phyloP scores from a whole-genome alignment of 176 grass and related monocot genomes.

The Aegilops tauschii region DNA sequence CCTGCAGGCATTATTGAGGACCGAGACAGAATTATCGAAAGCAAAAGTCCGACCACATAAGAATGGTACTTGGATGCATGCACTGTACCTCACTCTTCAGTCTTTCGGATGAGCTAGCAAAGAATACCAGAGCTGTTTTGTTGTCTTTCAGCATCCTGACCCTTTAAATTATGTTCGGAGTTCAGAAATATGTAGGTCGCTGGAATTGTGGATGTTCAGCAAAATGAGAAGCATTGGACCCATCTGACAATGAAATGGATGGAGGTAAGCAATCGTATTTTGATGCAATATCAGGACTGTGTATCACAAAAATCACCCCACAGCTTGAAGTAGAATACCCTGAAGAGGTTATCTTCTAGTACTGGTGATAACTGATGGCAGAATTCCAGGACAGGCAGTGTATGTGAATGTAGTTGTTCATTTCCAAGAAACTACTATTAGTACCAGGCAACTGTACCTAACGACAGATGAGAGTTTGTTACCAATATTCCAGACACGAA shows the following conservation, averaged over 20 bases:
- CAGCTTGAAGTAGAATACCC: background rate
- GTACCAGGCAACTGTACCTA: background rate
- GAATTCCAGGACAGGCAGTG: background rate
- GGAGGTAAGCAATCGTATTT: background rate
- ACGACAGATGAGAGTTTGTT: background rate
- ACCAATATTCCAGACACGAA: conserved; percentile 65
- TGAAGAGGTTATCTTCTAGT: background rate
- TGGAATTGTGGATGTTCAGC: background rate
- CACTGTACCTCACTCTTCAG: background rate
- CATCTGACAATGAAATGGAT: background rate
- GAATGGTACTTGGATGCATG: background rate
- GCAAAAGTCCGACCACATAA: background rate
- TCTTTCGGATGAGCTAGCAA: background rate
- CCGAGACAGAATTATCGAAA: background rate
- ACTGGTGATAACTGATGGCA: background rate
- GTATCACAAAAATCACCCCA: background rate
- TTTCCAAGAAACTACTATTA: background rate
- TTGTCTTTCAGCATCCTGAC: background rate
- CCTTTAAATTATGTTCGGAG: background rate
- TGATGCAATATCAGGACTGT: background rate
- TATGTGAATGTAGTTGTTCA: background rate
- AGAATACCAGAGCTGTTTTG: conserved; percentile 3
- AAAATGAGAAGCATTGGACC: background rate
- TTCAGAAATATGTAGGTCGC: background rate
- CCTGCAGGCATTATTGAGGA: background rate